Base-by-base conservation (phyloP, 768 basidiomycete genomes). In the Pleurotus platypus region DNA sequence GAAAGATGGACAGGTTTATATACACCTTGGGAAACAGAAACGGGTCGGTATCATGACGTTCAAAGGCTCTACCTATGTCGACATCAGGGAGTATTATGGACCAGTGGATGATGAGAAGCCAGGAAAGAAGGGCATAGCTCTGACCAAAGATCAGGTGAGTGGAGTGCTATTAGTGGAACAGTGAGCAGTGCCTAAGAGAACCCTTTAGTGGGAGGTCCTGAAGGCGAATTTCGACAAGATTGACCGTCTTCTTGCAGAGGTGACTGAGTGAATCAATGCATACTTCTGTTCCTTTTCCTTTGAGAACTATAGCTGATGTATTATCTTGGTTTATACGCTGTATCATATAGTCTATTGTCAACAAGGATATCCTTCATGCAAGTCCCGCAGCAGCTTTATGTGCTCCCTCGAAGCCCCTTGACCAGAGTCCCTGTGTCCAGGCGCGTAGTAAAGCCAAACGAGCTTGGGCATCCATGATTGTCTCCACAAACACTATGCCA, bases 51-150 rank as follows among this genome's bases (percentile, higher is more conserved):
- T 89, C 46, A 62, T 71, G 37, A 61, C 60, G 39, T 77, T 75
- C 69, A 75, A 79, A 77, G 87, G 85, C 6, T 30, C 30, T 20
- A 18, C 78, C 2, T 72, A 83, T 43, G 67, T 92, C 22, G 88
- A 92, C 63, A 89, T 92, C 54, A 82, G 90, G 40, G 89, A 92
- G 66, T 92, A 79, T 62, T 93, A 88, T 53, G 66, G 70, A 18
- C 72, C 64, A 42, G 74, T 71, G 5, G 70, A 79, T 1, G 83
- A 85, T 4, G 77, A 81, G 61, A 90, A 87, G 60, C 90, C 91
- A 0, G 89, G 89, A 0, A 92, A 90, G 69, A 93, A 92, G 63
- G 91, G 90, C 7, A 88, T 92, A 51, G 79, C 86, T 0, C 74
- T 93, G 24, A 68, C 72, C 12, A 47, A 72, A 2, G 89, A 91